These are phyloP conservation scores for Schizosaccharomyces octosporus DNA, from an alignment of 805 yeast genomes.

Conservation along the genomic window DNA sequence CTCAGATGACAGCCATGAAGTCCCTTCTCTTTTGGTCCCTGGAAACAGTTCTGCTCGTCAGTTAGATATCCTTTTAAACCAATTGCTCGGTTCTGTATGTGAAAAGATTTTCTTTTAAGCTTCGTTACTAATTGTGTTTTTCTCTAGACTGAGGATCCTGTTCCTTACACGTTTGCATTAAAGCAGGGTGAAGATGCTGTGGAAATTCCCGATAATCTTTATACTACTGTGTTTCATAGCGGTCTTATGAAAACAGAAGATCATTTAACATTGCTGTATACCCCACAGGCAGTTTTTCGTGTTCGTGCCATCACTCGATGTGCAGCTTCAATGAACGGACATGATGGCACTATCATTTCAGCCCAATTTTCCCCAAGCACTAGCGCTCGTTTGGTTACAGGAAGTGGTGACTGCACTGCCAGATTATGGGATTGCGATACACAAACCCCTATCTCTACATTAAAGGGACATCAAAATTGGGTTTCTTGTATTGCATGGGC, in stretches of 20 bases:
- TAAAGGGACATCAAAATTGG: constrained; percentile 78
- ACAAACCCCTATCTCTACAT: constrained; percentile 62
- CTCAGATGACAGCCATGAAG: not conserved
- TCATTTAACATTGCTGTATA: constrained; percentile 65
- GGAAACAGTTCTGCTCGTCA: constrained; percentile 68
- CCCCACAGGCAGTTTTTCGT: constrained; percentile 86
- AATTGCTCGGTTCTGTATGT: constrained; percentile 27
- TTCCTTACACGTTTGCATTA: constrained; percentile 69
- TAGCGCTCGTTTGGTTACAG: constrained; percentile 67
- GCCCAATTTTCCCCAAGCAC: constrained; percentile 84
- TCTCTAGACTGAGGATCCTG: constrained; percentile 37
- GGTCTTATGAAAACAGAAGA: constrained; percentile 80
- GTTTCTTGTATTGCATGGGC: constrained; percentile 78
- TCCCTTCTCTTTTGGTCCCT: constrained; percentile 29
- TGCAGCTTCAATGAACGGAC: constrained; percentile 82
- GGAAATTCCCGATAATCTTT: constrained; percentile 58
- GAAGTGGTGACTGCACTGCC: constrained; percentile 91
- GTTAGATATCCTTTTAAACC: constrained; percentile 66
- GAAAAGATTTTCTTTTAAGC: not conserved
- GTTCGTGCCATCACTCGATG: constrained; percentile 79
- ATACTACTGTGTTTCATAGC: constrained; percentile 62
- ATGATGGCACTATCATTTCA: constrained; percentile 77
- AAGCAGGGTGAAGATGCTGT: constrained; percentile 21
- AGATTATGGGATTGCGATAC: constrained; percentile 93
- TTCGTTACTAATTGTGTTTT: not conserved